These are phyloP conservation scores for Smallanthus sonchifolius DNA, from an alignment of 129 eudicot species.

Conservation along the genomic window DNA sequence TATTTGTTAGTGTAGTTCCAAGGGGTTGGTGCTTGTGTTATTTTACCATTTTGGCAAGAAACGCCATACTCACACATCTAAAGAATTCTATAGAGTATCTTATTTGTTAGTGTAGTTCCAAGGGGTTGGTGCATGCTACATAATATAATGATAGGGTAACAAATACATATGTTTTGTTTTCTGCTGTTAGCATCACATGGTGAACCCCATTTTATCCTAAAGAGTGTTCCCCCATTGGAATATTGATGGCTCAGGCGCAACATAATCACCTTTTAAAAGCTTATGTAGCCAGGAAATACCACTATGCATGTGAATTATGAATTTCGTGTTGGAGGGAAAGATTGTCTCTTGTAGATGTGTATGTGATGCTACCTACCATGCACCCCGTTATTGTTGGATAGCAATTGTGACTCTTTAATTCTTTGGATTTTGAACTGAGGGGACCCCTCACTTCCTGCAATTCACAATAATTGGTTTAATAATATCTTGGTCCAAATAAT, in stretches of 20 bases:
- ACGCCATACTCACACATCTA: background rate
- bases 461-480: slow-evolving; percentile 19
- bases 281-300: slow-evolving; percentile 9
- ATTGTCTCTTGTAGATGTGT: slow-evolving; percentile 24
- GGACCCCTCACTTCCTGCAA: slow-evolving; percentile 31
- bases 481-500: slow-evolving; percentile 22
- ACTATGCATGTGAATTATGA: slow-evolving; percentile 26
- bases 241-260: slow-evolving; percentile 27
- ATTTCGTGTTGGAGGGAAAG: slow-evolving; percentile 11
- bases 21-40: slow-evolving; percentile 12
- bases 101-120: background rate
- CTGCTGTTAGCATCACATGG: slow-evolving; percentile 42
- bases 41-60: background rate
- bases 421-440: slow-evolving; percentile 26
- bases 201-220: slow-evolving; percentile 31
- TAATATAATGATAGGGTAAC: slow-evolving; percentile 18
- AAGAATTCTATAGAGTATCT: background rate
- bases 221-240: slow-evolving; percentile 23
- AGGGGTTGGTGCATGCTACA: slow-evolving; percentile 12
- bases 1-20: background rate
- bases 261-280: slow-evolving; percentile 29
- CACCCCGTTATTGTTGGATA: slow-evolving; percentile 17
- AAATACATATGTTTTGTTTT: slow-evolving; percentile 6
- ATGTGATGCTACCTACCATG: slow-evolving; percentile 27
- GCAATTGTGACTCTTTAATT: slow-evolving; percentile 24